Evolutionary conservation across 768 basidiomycete species (phyloP).

Genomic region (Calocybe indica): DNA sequence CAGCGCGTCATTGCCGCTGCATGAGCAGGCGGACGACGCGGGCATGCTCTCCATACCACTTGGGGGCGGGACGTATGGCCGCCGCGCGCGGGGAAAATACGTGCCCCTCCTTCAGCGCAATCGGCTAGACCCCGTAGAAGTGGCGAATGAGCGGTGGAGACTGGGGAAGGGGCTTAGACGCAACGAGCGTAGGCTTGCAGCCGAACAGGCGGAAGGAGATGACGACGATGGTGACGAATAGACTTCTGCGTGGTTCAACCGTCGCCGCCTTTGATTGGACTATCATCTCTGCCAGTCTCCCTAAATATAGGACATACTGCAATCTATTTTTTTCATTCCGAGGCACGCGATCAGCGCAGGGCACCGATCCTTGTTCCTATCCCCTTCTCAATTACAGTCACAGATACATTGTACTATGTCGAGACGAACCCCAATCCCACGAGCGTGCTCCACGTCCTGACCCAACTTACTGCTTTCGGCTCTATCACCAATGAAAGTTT

Average conservation of each 20-base stretch:
- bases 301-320: neutral
- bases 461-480: too few relatives aligned
- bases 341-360: too few relatives aligned
- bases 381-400: too few relatives aligned
- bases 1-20: neutral
- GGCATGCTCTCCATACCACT: slow-evolving; percentile 45
- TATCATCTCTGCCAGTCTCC: neutral
- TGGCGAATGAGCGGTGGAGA: slow-evolving; percentile 76
- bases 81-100: slow-evolving; percentile 48
- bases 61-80: slow-evolving; percentile 65
- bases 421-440: too few relatives aligned
- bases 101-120: slow-evolving; percentile 60
- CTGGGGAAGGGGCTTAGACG: slow-evolving; percentile 53
- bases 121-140: slow-evolving; percentile 64
- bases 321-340: too few relatives aligned
- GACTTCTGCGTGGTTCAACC: neutral
- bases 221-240: slow-evolving; percentile 16
- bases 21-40: neutral
- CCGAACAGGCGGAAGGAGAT: slow-evolving; percentile 13
- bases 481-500: too few relatives aligned
- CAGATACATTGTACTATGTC: too few relatives aligned
- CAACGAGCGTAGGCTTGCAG: slow-evolving; percentile 25
- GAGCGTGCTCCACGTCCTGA: too few relatives aligned
- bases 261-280: neutral
- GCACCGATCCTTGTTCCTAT: too few relatives aligned